Evolutionary conservation across 768 basidiomycete species (phyloP).

Genomic region (Filobasidium wieringae): DNA sequence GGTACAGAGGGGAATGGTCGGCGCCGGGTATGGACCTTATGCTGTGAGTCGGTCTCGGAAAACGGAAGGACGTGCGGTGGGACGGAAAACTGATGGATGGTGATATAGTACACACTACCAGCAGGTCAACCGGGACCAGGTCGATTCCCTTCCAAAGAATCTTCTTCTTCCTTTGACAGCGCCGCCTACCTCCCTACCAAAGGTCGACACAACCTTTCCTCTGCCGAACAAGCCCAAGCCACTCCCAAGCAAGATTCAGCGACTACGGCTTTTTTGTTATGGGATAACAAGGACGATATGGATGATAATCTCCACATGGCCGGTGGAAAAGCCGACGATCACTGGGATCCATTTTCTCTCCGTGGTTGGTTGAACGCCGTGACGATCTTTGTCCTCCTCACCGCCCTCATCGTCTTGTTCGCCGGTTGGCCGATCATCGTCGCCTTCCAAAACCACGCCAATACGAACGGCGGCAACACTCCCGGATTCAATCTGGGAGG

Average conservation of each 20-base stretch:
- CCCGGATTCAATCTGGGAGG: constrained; percentile 67
- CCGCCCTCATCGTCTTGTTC: constrained; percentile 36
- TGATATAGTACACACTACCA: constrained; percentile 13
- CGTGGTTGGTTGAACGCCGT: constrained; percentile 73
- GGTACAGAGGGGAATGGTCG: constrained; percentile 10
- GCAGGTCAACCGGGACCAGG: neutral
- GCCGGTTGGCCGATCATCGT: constrained; percentile 29
- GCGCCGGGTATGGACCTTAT: constrained; percentile 17
- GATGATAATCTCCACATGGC: constrained; percentile 37
- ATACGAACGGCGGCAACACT: constrained; percentile 17
- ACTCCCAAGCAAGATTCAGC: neutral
- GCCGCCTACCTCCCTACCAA: neutral
- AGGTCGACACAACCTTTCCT: neutral
- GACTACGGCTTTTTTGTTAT: constrained; percentile 1
- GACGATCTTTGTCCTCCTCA: constrained; percentile 52
- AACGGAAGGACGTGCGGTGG: neutral
- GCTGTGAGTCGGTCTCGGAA: constrained; percentile 13
- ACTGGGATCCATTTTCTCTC: constrained; percentile 54
- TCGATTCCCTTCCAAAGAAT: constrained; percentile 9
- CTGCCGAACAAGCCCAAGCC: neutral
- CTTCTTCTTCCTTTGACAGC: constrained; percentile 11
- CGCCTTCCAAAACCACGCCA: constrained; percentile 15
- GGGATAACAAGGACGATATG: constrained; percentile 27
- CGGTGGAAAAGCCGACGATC: constrained; percentile 38
- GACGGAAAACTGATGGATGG: neutral